phyloP scores from a whole-genome alignment of 352 stramenopile genomes.

The Phytophthora capsici region DNA sequence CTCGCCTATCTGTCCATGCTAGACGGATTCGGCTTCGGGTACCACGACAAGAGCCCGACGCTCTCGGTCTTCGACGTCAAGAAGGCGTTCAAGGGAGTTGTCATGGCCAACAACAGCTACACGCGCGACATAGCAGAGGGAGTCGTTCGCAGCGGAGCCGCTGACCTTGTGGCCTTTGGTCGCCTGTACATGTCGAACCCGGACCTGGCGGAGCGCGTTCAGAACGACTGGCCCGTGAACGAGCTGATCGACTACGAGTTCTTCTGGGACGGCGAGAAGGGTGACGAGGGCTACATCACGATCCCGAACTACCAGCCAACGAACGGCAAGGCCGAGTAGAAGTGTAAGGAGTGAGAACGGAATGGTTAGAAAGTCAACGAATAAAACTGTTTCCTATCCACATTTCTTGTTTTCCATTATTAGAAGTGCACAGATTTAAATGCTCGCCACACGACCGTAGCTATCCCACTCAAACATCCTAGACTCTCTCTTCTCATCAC shows the following conservation, averaged over 20 bases:
- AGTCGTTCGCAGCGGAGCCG: slow-evolving; percentile 10
- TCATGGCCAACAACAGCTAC: slow-evolving; percentile 23
- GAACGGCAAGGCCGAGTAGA: background rate
- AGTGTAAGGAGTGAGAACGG: slow-evolving; percentile 1
- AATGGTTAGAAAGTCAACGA: no score
- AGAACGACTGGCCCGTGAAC: slow-evolving; percentile 21
- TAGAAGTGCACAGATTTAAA: no score
- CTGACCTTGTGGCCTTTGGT: slow-evolving; percentile 15
- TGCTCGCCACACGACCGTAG: no score
- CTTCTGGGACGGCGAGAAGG: slow-evolving; percentile 12
- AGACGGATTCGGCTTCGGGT: slow-evolving; percentile 13
- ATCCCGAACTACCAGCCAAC: slow-evolving; percentile 14
- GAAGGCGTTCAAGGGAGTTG: slow-evolving; percentile 15
- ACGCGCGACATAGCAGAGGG: slow-evolving; percentile 14
- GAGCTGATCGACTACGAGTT: slow-evolving; percentile 15
- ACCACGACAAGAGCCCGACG: slow-evolving; percentile 3
- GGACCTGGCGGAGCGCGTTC: slow-evolving; percentile 13
- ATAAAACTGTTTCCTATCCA: no score
- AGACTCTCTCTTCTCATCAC: no score
- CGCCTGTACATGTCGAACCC: slow-evolving; percentile 21
- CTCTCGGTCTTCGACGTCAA: slow-evolving; percentile 16
- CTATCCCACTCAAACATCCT: no score
- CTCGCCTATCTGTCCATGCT: slow-evolving; percentile 13
- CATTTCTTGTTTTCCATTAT: no score
- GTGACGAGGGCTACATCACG: slow-evolving; percentile 18